A percentile compares a stretch with the other conserved stretches of the same genome.
These are phyloP conservation scores for Fusarium tjaetaba DNA, from an alignment of 2,329 filamentous ascomycete genomes.

Conservation along the genomic window DNA sequence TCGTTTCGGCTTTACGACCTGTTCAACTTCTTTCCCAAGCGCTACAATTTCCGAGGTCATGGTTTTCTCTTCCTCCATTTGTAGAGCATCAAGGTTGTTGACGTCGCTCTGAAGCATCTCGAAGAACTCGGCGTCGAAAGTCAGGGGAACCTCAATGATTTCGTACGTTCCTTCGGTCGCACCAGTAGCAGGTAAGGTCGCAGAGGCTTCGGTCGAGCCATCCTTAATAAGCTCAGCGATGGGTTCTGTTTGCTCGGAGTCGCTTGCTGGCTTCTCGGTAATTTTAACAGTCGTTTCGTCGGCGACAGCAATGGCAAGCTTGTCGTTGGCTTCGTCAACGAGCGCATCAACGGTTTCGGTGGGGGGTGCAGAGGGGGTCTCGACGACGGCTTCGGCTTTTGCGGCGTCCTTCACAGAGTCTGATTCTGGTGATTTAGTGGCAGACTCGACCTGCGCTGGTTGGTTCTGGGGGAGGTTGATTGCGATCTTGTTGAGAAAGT, in stretches of 20 bases:
- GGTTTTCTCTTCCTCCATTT: slow-evolving; percentile 70
- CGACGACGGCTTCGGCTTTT: not conserved
- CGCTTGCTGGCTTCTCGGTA: not conserved
- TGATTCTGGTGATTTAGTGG: slow-evolving; percentile 1
- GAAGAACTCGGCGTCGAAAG: slow-evolving; percentile 84
- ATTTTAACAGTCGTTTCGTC: not conserved
- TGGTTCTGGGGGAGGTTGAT: slow-evolving; percentile 49
- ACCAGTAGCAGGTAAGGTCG: not conserved
- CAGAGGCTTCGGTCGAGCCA: not conserved
- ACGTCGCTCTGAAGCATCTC: slow-evolving; percentile 78
- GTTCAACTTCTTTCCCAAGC: slow-evolving; percentile 72
- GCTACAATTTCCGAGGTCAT: slow-evolving; percentile 71
- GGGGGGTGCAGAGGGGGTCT: not conserved
- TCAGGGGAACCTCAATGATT: slow-evolving; percentile 76
- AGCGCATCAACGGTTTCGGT: slow-evolving; percentile 14
- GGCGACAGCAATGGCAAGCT: slow-evolving; percentile 13
- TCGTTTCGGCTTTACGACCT: slow-evolving; percentile 70
- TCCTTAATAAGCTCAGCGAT: not conserved
- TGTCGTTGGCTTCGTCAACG: slow-evolving; percentile 10
- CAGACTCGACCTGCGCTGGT: not conserved
- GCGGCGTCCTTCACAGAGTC: not conserved
- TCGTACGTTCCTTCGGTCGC: slow-evolving; percentile 39
- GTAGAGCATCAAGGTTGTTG: slow-evolving; percentile 72
- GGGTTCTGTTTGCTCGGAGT: not conserved
- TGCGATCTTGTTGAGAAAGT: slow-evolving; percentile 70